Evolutionary conservation across 768 basidiomycete genomes (phyloP), one percentile per base, ranked within the genome.

Genomic region (Lactarius deliciosus): DNA sequence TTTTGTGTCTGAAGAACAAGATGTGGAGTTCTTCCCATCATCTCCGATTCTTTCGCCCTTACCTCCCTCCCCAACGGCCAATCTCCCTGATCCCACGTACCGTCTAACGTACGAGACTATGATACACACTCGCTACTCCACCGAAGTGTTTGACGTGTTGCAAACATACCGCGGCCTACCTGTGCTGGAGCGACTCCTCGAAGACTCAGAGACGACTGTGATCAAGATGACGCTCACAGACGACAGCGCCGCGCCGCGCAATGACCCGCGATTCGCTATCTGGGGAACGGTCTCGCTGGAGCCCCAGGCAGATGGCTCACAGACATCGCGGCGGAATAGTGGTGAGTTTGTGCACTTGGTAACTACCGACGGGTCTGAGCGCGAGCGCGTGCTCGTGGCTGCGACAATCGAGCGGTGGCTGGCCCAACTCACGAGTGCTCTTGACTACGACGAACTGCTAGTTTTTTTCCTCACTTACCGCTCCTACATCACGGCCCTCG

Each of bases 351-450:
- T 56, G 16, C 65, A 71, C 5, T 57, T 60, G 15, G 59, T 64
- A 53, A 60, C 61, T 6, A 34, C 40, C 13, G 77, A 81, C 7
- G 73, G 78, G 34, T 68, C 74, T 5, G 76, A 75, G 2, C 77
- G 76, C 38, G 78, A 79, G 71, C 82, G 73, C 69, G 80, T 92
- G 30, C 79, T 96, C n/a, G 79, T 96, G 16, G 94, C 92, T 0
- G 94, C 94, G 5, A 94, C 92, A 3, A 92, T 96, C 72, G 94
- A 96, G 75, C 88, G 94, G 0, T 94, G 92, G 92, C 88, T 97
- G 63, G 93, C 92, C 0, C 92, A 96, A 73, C 79, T 96, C 58
- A 96, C 95, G 36, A 90, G 88, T 71, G 88, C 91, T 71, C 80
- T 94, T 72, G 87, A 91, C 75, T 91, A 92, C 65, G 93, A 94